Base-by-base conservation (phyloP, 257 asterid genomes). In the Solanum tacnaense region DNA sequence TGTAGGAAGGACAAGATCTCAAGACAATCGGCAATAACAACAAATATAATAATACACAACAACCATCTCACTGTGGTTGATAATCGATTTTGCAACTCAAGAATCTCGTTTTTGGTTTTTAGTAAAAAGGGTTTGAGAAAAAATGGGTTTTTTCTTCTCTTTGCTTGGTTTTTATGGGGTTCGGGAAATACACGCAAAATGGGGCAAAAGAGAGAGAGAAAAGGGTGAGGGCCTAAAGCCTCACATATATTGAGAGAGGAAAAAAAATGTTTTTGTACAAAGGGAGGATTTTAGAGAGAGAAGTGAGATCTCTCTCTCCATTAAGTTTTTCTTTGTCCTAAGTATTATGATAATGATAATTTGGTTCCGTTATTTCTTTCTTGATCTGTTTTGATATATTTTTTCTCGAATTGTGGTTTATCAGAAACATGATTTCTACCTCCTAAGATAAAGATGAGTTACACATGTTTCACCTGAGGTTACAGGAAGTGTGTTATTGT, bases 131-230 rank as follows among this genome's bases (percentile, higher is more conserved):
- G 85, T 73, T 58, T 34, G 72, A 49, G 60, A 60, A 38, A 31
- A 85, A 62, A 72, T 7, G 88, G 88, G 83, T 31, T 75, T 84
- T 78, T 39, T 29, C 36, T 23, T 39, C n/a, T 8, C 18, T 31
- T 70, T 44, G 21, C 56, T 39, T 65, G 41, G 44, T 56, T 29
- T 49, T 87, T 52, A 12, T 38, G 60, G 81, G 67, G 58, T 84
- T 88, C 82, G 88, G 90, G 29, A 62, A 84, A 72, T 73, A 84
- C 85, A 88, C 90, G 90, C 90, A 52, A 88, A 49, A 60, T 75
- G 7, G 60, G 70, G 56, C 13, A 32, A 32, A 32, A 32, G 21
- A 46, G n/a, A 60, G 31, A 36, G 20, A 13, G 9, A 39, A 56
- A 32, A n/a, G 60, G 89, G 20, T 1, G 18, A 41, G 85, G 44